Evolutionary conservation across 192 early-diverging fungal species (phyloP).

Genomic region (Linnemannia hyalina): DNA sequence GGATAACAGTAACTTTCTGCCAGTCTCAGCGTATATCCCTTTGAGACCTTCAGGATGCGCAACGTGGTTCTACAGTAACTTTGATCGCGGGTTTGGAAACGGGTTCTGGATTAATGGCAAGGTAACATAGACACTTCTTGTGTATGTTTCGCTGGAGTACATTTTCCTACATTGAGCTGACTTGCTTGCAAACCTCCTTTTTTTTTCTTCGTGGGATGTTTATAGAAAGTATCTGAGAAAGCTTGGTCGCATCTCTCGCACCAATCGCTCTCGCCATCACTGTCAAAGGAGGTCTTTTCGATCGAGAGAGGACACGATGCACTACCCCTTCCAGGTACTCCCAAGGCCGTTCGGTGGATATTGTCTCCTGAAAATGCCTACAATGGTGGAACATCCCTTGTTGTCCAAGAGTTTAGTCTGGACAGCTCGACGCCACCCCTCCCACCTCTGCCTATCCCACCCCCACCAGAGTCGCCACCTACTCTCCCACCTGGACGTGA

Average conservation of each 20-base stretch:
- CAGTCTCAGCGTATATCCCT: conserved; percentile 59
- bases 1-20: conserved; percentile 35
- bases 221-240: conserved; percentile 47
- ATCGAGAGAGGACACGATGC: not conserved
- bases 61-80: conserved; percentile 64
- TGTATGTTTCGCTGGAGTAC: not conserved
- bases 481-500: not conserved
- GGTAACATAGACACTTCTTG: conserved; percentile 24
- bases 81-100: conserved; percentile 66
- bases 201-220: not conserved
- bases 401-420: conserved; percentile 25
- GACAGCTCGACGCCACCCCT: not conserved
- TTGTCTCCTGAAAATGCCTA: conserved; percentile 33
- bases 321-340: not conserved
- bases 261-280: conserved; percentile 59
- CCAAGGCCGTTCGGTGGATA: conserved; percentile 16
- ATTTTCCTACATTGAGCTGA: not conserved
- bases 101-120: conserved; percentile 61
- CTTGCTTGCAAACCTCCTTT: too few species aligned
- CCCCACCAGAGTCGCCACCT: not conserved
- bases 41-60: conserved; percentile 51
- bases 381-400: conserved; percentile 36
- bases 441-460: conserved; percentile 7
- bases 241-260: conserved; percentile 68
- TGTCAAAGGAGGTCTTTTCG: conserved; percentile 33